Evolutionary conservation across 106 monocot species (phyloP), one percentile per base, ranked within the genome.

Genomic region (Acorus calamus): DNA sequence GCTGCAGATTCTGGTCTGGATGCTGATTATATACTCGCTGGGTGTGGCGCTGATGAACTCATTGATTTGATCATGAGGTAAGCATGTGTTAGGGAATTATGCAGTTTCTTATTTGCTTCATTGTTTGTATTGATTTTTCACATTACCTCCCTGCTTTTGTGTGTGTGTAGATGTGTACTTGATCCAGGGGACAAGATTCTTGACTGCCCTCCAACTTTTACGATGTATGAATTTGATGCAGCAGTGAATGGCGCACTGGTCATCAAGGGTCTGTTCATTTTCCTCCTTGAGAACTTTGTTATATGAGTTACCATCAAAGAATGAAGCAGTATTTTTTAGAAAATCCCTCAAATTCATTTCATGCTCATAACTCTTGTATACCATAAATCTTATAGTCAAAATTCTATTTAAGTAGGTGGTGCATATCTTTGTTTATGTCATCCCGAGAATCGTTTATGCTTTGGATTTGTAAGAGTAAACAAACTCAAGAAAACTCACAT

Each of bases 161-260:
- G 28, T 28, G 28, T 28, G 28, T 28, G 28, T 28, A 98, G 98
- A 79, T 98, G 98, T 71, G 88, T 92, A 9, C 91, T 98, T 76
- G 98, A 98, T 69, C 98, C 88, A 67, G 88, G 92, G 59, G 98
- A 98, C 49, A 92, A 88, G 54, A 98, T 98, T 73, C 57, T 98
- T 42, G 98, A 98, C 55, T 98, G 98, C 49, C 98, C 98, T 63
- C 98, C 98, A 61, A 98, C 98, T 70, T 98, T 98, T 81, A 86
- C 98, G 13, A 98, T 92, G 92, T 98, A 98, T 81, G 98, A 88
- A 69, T 92, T 98, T 78, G 98, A 98, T 78, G 98, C 98, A 50
- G 83, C 88, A 11, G 92, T 98, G 2, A 98, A 98, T 79, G 92
- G 92, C 10, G 98, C 98, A 56, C 52, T 79, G n/a, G 85, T 88